A percentile compares a stretch with the other conserved stretches of the same genome.
These are phyloP conservation scores for Diphasiastrum complanatum DNA, from an alignment of 83 land plant species.

Conservation along the genomic window DNA sequence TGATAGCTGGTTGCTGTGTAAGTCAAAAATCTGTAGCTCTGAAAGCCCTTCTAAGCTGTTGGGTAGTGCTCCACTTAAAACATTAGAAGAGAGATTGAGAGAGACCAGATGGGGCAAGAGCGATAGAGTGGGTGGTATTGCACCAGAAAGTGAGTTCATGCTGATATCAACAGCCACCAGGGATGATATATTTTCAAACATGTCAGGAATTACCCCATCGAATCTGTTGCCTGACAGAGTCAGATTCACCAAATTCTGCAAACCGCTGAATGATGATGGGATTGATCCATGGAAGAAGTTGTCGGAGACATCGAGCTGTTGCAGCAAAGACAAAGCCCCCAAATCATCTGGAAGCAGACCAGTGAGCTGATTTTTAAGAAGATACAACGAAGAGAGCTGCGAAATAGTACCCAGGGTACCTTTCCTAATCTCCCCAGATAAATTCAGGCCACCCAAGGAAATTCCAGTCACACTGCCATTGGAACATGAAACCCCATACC, in stretches of 20 bases:
- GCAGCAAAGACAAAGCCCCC: conserved; percentile 16
- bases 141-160: background rate
- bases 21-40: background rate
- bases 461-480: conserved; percentile 1
- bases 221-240: conserved; percentile 23
- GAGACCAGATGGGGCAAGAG: background rate
- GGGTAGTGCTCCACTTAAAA: conserved; percentile 15
- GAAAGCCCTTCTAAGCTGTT: background rate
- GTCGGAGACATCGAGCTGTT: conserved; percentile 17
- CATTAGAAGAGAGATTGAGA: conserved; percentile 16
- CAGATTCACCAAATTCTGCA: conserved; percentile 19
- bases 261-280: background rate
- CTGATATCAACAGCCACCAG: conserved; percentile 9
- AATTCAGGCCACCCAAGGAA: background rate
- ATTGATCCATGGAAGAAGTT: conserved; percentile 6
- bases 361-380: conserved; percentile 16
- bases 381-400: conserved; percentile 14
- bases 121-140: background rate
- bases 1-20: conserved; percentile 10
- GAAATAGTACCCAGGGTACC: background rate
- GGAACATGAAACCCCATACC: conserved; percentile 5
- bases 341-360: conserved; percentile 26
- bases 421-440: background rate
- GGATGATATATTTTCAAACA: conserved; percentile 6
- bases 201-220: conserved; percentile 16